Evolutionary conservation across 495 filamentous ascomycete genomes (phyloP).

Genomic region (Penicilliopsis zonata): DNA sequence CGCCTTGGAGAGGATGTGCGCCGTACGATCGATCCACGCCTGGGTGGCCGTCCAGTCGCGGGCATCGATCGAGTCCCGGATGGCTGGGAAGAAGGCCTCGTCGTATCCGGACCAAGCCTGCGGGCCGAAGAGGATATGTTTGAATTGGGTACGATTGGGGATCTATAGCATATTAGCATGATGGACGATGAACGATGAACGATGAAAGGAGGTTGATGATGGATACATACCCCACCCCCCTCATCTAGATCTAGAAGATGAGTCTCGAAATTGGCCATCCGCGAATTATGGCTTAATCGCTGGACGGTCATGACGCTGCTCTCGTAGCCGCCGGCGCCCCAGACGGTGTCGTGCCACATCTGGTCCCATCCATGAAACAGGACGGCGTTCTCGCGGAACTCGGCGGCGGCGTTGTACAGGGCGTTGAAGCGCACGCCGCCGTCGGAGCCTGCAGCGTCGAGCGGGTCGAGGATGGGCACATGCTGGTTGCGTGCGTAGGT

Average conservation of each 20-base stretch:
- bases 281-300: constrained; percentile 54
- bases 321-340: constrained; percentile 58
- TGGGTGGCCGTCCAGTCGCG: constrained; percentile 62
- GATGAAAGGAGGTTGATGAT: too few species aligned
- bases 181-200: too few species aligned
- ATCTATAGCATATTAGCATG: too few species aligned
- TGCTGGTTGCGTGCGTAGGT: constrained; percentile 47
- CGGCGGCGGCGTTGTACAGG: constrained; percentile 46
- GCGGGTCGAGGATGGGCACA: constrained; percentile 21
- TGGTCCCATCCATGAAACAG: constrained; percentile 64
- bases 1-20: constrained; percentile 54
- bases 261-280: constrained; percentile 72
- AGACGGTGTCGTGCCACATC: constrained; percentile 56
- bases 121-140: constrained; percentile 82
- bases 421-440: constrained; percentile 31
- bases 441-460: constrained; percentile 1
- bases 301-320: constrained; percentile 48
- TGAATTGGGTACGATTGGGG: constrained; percentile 85
- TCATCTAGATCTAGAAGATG: constrained; percentile 63
- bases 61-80: constrained; percentile 67
- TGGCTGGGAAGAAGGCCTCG: constrained; percentile 67
- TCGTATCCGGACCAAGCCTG: constrained; percentile 68
- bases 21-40: constrained; percentile 58
- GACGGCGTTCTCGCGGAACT: constrained; percentile 45
- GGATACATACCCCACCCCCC: constrained; percentile 60